Conservation (phyloP, 305 asterid genomes). For the Ilex paraguariensis region DNA sequence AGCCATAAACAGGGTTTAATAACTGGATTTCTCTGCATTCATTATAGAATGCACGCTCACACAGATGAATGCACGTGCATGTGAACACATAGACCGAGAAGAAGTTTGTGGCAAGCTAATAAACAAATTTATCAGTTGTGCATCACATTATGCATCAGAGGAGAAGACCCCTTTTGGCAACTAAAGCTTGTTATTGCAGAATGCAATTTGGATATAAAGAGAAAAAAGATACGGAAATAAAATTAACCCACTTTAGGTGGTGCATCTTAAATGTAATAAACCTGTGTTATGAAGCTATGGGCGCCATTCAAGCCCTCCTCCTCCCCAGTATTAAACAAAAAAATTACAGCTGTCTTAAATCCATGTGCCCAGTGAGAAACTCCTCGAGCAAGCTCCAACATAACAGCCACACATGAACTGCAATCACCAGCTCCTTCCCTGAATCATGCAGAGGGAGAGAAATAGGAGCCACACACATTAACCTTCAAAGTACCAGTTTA, state of each 20-base stretch:
- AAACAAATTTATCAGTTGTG: too few species aligned
- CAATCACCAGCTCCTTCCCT: slow-evolving; percentile 99
- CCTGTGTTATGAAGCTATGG: slow-evolving; percentile 98
- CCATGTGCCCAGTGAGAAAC: slow-evolving; percentile 98
- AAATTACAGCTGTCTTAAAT: slow-evolving; percentile 77
- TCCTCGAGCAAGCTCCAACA: slow-evolving; percentile 99
- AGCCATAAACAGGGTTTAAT: too few species aligned
- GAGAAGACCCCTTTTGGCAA: too few species aligned
- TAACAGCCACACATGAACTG: slow-evolving; percentile 95
- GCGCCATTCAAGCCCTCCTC: slow-evolving; percentile 99
- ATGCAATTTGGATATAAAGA: background rate
- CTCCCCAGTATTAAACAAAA: slow-evolving; percentile 94
- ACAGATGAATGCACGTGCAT: too few species aligned
- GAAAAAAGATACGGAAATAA: background rate
- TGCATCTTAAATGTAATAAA: slow-evolving; percentile 20
- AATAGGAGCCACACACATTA: background rate
- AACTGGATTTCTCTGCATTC: too few species aligned
- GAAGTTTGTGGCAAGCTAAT: too few species aligned
- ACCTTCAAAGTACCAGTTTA: background rate
- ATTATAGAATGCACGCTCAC: too few species aligned
- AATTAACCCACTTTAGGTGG: background rate
- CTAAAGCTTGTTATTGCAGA: background rate
- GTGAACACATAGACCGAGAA: too few species aligned
- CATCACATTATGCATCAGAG: too few species aligned
- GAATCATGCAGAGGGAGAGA: slow-evolving; percentile 11